Conservation (phyloP, 441 rosid species). For the Metrosideros polymorpha region DNA sequence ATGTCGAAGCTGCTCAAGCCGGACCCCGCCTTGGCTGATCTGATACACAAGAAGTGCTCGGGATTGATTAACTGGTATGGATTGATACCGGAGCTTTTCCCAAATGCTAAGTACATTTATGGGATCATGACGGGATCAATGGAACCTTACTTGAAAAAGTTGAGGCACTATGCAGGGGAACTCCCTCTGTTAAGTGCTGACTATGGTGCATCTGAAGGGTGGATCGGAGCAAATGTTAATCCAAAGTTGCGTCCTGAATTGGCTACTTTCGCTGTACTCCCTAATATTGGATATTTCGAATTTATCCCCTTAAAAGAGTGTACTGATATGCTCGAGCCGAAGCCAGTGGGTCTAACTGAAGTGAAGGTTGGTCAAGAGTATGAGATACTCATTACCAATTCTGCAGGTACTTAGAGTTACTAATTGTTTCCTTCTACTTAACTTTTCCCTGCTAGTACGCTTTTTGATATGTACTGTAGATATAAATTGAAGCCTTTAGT, state of each 20-base stretch:
- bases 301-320: slow-evolving; percentile 45
- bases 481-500: not conserved
- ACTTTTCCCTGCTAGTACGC: not conserved
- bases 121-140: slow-evolving; percentile 99
- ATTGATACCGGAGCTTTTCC: slow-evolving; percentile 78
- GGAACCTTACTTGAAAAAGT: slow-evolving; percentile 74
- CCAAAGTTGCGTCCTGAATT: slow-evolving; percentile 61
- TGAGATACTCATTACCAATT: slow-evolving; percentile 69
- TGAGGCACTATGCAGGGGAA: slow-evolving; percentile 88
- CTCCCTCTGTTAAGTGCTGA: slow-evolving; percentile 74
- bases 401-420: slow-evolving; percentile 49
- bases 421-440: not conserved
- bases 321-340: slow-evolving; percentile 15
- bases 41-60: slow-evolving; percentile 39
- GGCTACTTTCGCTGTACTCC: slow-evolving; percentile 67
- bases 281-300: slow-evolving; percentile 84
- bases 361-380: slow-evolving; percentile 80
- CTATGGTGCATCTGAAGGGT: slow-evolving; percentile 95
- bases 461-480: not conserved
- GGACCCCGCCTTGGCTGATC: slow-evolving; percentile 58
- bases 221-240: slow-evolving; percentile 84
- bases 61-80: slow-evolving; percentile 89
- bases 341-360: slow-evolving; percentile 60
- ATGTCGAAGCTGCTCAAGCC: slow-evolving; percentile 66
- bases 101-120: slow-evolving; percentile 73